Evolutionary conservation across 768 basidiomycete species (phyloP).

Genomic region (Roridomyces roridus): DNA sequence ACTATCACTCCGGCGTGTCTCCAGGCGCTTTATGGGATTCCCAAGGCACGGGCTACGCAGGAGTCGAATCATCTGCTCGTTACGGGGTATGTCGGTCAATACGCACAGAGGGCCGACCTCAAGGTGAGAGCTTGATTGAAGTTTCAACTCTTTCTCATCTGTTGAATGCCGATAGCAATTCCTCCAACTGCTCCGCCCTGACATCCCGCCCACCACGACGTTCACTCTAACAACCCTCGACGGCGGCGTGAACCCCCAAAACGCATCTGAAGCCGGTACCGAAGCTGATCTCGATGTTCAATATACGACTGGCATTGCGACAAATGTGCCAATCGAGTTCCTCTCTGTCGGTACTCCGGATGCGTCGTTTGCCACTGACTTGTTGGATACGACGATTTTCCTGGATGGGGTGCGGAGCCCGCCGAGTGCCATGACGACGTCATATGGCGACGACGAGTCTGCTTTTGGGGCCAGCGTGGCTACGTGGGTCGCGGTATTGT

Average conservation of each 20-base stretch:
- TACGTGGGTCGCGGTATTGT: background rate
- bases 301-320: constrained; percentile 26
- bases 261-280: background rate
- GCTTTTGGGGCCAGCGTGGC: constrained; percentile 6
- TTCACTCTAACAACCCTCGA: constrained; percentile 28
- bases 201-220: constrained; percentile 26
- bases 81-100: constrained; percentile 19
- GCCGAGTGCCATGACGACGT: constrained; percentile 9
- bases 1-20: constrained; percentile 40
- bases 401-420: background rate
- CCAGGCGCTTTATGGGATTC: constrained; percentile 40
- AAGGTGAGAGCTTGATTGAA: constrained; percentile 7
- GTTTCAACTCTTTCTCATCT: no score
- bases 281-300: constrained; percentile 8
- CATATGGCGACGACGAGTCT: constrained; percentile 1
- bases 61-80: constrained; percentile 35
- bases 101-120: constrained; percentile 19
- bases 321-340: constrained; percentile 3
- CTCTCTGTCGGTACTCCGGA: constrained; percentile 5
- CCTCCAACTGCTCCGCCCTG: constrained; percentile 26
- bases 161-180: constrained; percentile 23
- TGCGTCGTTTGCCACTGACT: background rate
- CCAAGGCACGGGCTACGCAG: constrained; percentile 35
- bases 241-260: constrained; percentile 30
- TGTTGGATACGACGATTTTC: constrained; percentile 7